These are phyloP conservation scores for Fusarium subtropicale DNA, from an alignment of 2,329 filamentous ascomycete genomes.

Conservation along the genomic window DNA sequence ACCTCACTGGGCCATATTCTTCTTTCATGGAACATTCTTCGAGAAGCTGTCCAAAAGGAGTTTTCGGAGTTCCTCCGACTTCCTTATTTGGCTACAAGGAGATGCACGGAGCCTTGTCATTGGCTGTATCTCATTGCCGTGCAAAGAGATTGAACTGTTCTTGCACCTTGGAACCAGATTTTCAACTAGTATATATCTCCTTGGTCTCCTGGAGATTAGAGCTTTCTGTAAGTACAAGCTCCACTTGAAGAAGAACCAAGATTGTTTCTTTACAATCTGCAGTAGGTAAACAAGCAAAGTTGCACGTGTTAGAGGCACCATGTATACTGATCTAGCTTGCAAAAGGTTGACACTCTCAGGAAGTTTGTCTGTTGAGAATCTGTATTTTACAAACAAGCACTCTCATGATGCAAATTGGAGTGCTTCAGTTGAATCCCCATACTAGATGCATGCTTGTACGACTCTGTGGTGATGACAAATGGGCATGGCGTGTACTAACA, in stretches of 20 bases:
- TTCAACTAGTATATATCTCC: neutral
- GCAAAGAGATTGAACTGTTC: neutral
- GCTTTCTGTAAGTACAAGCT: neutral
- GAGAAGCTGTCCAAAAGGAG: constrained; percentile 31
- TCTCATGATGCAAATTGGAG: neutral
- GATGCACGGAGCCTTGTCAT: constrained; percentile 8
- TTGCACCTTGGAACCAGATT: too few relatives aligned
- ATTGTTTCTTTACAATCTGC: neutral
- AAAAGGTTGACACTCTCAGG: neutral
- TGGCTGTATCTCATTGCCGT: constrained; percentile 13
- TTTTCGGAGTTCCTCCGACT: constrained; percentile 44
- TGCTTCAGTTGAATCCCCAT: neutral
- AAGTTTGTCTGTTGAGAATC: neutral
- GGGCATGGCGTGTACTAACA: constrained; percentile 2
- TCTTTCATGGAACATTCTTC: neutral
- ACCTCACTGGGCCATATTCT: neutral
- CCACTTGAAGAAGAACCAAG: too few relatives aligned
- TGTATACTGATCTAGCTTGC: neutral
- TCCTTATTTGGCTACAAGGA: constrained; percentile 28
- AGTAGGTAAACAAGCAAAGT: neutral
- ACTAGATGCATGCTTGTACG: neutral
- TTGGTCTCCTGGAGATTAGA: neutral
- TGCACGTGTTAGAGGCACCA: too few relatives aligned
- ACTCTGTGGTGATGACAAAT: constrained; percentile 19
- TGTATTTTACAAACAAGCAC: neutral